A percentile compares a stretch with the other conserved stretches of the same genome.
phyloP scores from a whole-genome alignment of 148 eudicot genomes.

The Drosera capensis region DNA sequence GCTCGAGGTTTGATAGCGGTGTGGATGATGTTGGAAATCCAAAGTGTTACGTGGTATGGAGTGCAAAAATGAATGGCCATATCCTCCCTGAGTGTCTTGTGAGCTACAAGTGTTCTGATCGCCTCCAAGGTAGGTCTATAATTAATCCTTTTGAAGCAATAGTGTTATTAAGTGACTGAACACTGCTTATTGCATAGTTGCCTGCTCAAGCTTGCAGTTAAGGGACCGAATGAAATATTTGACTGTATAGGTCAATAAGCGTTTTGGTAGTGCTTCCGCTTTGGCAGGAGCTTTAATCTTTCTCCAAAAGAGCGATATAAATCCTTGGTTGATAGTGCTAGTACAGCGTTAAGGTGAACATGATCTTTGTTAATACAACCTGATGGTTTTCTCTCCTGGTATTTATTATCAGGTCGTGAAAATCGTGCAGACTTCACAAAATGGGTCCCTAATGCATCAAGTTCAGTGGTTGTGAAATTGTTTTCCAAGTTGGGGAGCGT shows the following conservation, averaged over 20 bases:
- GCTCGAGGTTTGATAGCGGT: slow-evolving; percentile 36
- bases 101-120: slow-evolving; percentile 30
- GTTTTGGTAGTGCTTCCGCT: no score
- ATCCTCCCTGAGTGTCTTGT: slow-evolving; percentile 52
- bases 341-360: no score
- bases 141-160: neutral
- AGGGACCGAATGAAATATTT: no score
- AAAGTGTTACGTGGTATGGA: slow-evolving; percentile 50
- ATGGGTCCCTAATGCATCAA: slow-evolving; percentile 10
- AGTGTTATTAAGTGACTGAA: no score
- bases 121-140: slow-evolving; percentile 20
- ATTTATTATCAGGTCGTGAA: slow-evolving; percentile 12
- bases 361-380: no score
- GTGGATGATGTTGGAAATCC: slow-evolving; percentile 45
- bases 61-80: slow-evolving; percentile 45
- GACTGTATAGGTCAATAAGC: no score
- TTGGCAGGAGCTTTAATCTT: no score
- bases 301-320: no score
- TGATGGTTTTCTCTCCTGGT: neutral
- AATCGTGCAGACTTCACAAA: slow-evolving; percentile 8
- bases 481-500: slow-evolving; percentile 17
- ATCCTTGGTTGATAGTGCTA: no score
- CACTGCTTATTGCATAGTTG: no score
- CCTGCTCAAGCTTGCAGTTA: no score
- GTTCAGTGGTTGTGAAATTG: slow-evolving; percentile 13